These are phyloP conservation scores for Plectranthus barbatus DNA, from an alignment of 257 asterid genomes.

Conservation along the genomic window DNA sequence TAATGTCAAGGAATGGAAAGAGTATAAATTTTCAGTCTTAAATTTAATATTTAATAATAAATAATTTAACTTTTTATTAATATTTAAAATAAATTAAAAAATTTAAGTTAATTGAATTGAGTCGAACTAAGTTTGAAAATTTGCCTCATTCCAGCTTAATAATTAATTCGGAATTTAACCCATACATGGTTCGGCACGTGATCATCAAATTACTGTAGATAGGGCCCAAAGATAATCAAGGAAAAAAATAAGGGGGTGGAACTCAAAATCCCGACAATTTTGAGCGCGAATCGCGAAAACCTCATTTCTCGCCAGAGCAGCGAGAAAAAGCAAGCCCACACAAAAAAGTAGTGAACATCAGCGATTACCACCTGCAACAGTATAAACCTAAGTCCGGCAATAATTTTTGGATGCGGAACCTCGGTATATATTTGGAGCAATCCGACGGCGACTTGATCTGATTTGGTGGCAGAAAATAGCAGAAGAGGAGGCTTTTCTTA, in stretches of 20 bases:
- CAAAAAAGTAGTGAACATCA: constrained; percentile 2
- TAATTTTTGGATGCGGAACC: background rate
- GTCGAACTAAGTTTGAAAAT: too few species aligned
- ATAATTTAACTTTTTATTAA: too few species aligned
- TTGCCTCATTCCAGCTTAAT: too few species aligned
- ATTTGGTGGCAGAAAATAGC: background rate
- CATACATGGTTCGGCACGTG: too few species aligned
- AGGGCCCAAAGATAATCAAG: background rate
- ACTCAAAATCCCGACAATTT: constrained; percentile 2
- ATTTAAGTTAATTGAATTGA: too few species aligned
- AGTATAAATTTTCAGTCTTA: too few species aligned
- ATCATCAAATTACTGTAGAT: too few species aligned
- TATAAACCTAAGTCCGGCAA: background rate
- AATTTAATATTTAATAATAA: too few species aligned
- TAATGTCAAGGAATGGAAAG: too few species aligned
- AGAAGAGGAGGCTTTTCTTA: background rate
- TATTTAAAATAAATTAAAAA: too few species aligned
- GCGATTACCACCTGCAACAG: background rate
- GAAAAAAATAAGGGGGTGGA: background rate
- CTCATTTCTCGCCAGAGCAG: constrained; percentile 7
- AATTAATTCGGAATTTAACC: too few species aligned
- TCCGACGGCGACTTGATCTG: background rate
- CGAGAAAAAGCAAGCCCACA: constrained; percentile 3
- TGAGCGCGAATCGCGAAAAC: constrained; percentile 31
- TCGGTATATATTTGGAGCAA: background rate